Evolutionary conservation across 2,329 filamentous ascomycete genomes (phyloP), one percentile per base, ranked within the genome.

Genomic region (Talaromyces islandicus): DNA sequence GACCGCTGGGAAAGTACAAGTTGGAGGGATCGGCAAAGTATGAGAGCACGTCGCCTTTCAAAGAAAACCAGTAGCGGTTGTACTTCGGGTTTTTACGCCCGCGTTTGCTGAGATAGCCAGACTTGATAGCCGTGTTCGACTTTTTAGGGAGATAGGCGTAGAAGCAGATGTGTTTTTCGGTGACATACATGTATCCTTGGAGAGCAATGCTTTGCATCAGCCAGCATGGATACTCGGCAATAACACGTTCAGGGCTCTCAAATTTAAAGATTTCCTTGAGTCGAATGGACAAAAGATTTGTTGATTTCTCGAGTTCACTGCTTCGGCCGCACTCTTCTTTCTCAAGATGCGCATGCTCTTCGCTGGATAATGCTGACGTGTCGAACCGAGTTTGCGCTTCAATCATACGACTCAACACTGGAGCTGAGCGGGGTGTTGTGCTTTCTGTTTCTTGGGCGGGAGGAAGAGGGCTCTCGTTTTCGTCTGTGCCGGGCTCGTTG

Each of bases 71-170:
- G 73, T 93, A 96, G 46, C 92, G 86, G 69, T 88, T 89, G 75
- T 92, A 97, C 65, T 88, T 89, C 53, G 90, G 90, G 70, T 93
- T 96, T 53, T 91, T 88, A 69, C 89, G 90, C 61, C 94, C 93
- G 61, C 89, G 90, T 76, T 97, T 97, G 59, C 86, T 87, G 1
- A 99, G 80, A 69, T 93, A 91, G 1, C 94, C 93, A 1, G 92
- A 93, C 75, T 96, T 97, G 65, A 88, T 84, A 19, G 89, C 83
- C 58, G 87, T 82, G 66, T 90, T 85, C 56, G 89, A 86, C 81
- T 94, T 96, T 80, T 92, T 95, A 7, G 92, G 92, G n/a, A 97
- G 83, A 71, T 97, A 97, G 43, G 94, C 92, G 71, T 97, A 97
- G 73, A 97, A 99, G 76, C 92, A 97, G 63, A 97, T 89, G 71